These are phyloP conservation scores for Petasospora rhodanensis DNA, from an alignment of 1,139 yeast genomes.

Conservation along the genomic window DNA sequence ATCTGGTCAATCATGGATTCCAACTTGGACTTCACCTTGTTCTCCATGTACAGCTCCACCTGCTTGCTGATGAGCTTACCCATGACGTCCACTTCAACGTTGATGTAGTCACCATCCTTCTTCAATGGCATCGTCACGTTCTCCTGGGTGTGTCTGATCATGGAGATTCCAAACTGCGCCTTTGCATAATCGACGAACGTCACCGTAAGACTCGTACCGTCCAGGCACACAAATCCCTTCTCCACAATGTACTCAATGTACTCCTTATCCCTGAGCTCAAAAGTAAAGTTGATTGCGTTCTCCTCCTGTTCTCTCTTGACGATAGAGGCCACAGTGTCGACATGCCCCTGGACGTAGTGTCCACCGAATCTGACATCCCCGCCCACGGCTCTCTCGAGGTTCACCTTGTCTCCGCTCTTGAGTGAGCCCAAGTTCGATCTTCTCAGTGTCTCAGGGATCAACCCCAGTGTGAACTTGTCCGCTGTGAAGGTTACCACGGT, in stretches of 20 bases:
- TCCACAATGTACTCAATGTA: slow-evolving; percentile 78
- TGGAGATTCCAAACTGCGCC: slow-evolving; percentile 73
- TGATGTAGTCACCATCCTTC: slow-evolving; percentile 59
- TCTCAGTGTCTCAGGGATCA: slow-evolving; percentile 88
- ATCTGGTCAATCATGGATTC: slow-evolving; percentile 43
- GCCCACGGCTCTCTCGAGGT: slow-evolving; percentile 85
- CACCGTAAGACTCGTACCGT: slow-evolving; percentile 92
- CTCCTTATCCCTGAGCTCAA: slow-evolving; percentile 59
- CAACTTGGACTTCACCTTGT: slow-evolving; percentile 46
- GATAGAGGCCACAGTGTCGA: slow-evolving; percentile 81
- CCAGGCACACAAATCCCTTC: slow-evolving; percentile 88
- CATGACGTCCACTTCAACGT: slow-evolving; percentile 89
- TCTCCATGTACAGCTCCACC: slow-evolving; percentile 51
- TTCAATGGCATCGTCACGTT: slow-evolving; percentile 73
- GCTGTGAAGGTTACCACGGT: slow-evolving; percentile 80
- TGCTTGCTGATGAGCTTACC: slow-evolving; percentile 92
- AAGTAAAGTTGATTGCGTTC: slow-evolving; percentile 73
- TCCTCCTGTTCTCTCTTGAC: slow-evolving; percentile 56
- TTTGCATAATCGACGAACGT: slow-evolving; percentile 61
- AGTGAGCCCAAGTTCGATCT: slow-evolving; percentile 71
- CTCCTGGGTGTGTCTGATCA: slow-evolving; percentile 87
- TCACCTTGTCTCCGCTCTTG: slow-evolving; percentile 57
- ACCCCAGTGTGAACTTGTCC: slow-evolving; percentile 75
- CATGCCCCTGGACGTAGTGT: slow-evolving; percentile 96
- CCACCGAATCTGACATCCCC: slow-evolving; percentile 90